Percentiles rank a stretch among this genome's conserved stretches.
Conservation (phyloP, 2,329 filamentous ascomycete genomes). For the Trichoderma guizhouense region DNA sequence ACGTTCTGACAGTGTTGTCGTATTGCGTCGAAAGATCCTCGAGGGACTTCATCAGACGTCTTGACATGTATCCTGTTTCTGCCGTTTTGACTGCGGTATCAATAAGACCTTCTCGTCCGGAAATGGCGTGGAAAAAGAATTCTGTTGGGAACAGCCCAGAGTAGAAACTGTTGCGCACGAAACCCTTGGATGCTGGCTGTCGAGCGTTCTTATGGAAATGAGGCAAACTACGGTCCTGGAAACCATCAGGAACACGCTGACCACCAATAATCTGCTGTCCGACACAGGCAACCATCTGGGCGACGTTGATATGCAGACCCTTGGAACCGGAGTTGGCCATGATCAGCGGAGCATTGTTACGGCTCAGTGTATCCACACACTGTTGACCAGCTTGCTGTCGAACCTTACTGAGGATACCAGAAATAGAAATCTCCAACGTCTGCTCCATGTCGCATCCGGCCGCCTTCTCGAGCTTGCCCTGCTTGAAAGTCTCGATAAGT, state of each 20-base stretch:
- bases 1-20: slow-evolving; percentile 91
- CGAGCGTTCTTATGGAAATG: slow-evolving; percentile 93
- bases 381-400: slow-evolving; percentile 86
- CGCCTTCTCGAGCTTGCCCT: slow-evolving; percentile 77
- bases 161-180: slow-evolving; percentile 97
- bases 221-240: slow-evolving; percentile 90
- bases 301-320: slow-evolving; percentile 95
- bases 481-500: slow-evolving; percentile 77
- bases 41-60: slow-evolving; percentile 94
- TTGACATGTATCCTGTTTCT: slow-evolving; percentile 98
- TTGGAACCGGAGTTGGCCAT: slow-evolving; percentile 99
- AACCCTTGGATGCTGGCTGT: slow-evolving; percentile 92
- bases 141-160: slow-evolving; percentile 85
- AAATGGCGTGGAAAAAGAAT: slow-evolving; percentile 98
- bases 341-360: slow-evolving; percentile 86
- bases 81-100: slow-evolving; percentile 99
- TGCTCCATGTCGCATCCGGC: slow-evolving; percentile 87
- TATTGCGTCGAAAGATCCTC: slow-evolving; percentile 94
- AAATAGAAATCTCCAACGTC: slow-evolving; percentile 86
- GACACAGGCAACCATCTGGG: slow-evolving; percentile 96
- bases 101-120: slow-evolving; percentile 94
- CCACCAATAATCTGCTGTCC: slow-evolving; percentile 97
- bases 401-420: slow-evolving; percentile 87
- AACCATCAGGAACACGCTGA: slow-evolving; percentile 88
- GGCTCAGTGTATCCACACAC: slow-evolving; percentile 85